phyloP scores from a whole-genome alignment of 768 basidiomycete genomes.

The Suillus paluster region DNA sequence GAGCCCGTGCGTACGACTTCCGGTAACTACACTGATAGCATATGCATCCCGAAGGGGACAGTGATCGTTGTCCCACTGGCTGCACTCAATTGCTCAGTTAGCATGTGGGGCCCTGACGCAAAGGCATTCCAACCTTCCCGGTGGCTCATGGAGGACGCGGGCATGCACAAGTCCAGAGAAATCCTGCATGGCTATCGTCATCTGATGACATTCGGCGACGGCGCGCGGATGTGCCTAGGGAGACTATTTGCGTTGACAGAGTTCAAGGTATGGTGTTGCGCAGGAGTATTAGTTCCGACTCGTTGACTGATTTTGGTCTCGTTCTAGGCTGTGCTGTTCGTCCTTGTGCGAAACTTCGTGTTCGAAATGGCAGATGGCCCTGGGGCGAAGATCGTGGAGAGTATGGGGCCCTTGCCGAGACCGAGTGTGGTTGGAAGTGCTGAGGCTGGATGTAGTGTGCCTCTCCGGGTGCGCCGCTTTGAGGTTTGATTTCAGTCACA shows the following conservation, averaged over 20 bases:
- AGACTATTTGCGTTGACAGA: constrained; percentile 46
- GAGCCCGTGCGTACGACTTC: constrained; percentile 32
- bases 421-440: constrained; percentile 34
- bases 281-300: not conserved
- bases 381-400: constrained; percentile 32
- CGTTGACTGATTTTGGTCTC: not conserved
- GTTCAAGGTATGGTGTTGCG: constrained; percentile 38
- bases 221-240: constrained; percentile 50
- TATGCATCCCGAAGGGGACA: constrained; percentile 46
- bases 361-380: constrained; percentile 41
- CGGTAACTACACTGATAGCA: constrained; percentile 32
- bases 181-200: constrained; percentile 44
- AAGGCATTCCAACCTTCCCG: constrained; percentile 47
- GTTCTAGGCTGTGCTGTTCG: constrained; percentile 38
- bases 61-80: constrained; percentile 42
- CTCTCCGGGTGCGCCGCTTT: constrained; percentile 14
- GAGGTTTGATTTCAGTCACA: not conserved
- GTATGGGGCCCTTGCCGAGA: constrained; percentile 34
- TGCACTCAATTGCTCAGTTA: constrained; percentile 43
- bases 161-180: constrained; percentile 22
- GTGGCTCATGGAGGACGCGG: constrained; percentile 41
- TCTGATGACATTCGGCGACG: constrained; percentile 49
- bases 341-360: constrained; percentile 45
- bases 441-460: constrained; percentile 20
- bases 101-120: constrained; percentile 51